Conservation (phyloP, 2,329 filamentous ascomycete genomes). For the Thyridium curvatum region DNA sequence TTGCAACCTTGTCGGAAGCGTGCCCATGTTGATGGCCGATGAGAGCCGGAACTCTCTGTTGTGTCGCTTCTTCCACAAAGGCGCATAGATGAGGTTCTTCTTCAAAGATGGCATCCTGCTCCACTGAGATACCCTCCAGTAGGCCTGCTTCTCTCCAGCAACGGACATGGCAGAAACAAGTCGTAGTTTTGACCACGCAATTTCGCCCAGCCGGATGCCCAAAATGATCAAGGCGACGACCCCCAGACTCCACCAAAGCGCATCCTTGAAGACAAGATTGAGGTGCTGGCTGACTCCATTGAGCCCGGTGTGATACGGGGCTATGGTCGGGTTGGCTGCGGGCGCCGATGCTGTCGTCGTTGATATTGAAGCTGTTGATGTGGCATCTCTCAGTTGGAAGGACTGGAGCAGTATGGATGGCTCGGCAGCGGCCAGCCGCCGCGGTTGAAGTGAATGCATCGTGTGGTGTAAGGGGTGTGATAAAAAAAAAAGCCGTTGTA, state of each 20-base stretch:
- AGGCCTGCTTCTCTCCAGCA: constrained; percentile 44
- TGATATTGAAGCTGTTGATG: constrained; percentile 5
- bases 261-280: constrained; percentile 51
- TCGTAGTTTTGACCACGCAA: constrained; percentile 49
- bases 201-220: constrained; percentile 44
- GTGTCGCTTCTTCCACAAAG: constrained; percentile 58
- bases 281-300: constrained; percentile 54
- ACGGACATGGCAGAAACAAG: constrained; percentile 53
- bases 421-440: too few relatives aligned
- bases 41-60: constrained; percentile 45
- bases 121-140: constrained; percentile 54
- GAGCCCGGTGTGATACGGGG: constrained; percentile 48
- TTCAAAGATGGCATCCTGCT: constrained; percentile 57
- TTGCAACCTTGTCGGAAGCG: constrained; percentile 60
- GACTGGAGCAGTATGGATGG: not conserved
- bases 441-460: too few relatives aligned
- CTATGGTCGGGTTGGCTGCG: constrained; percentile 40
- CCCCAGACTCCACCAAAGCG: constrained; percentile 56
- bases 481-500: too few relatives aligned
- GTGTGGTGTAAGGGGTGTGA: too few relatives aligned
- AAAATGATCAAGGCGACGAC: constrained; percentile 48
- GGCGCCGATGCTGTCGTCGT: constrained; percentile 15
- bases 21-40: constrained; percentile 44
- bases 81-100: constrained; percentile 57
- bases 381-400: not conserved